Evolutionary conservation across 257 asterid genomes (phyloP), one percentile per base, ranked within the genome.

Genomic region (Salvia splendens): DNA sequence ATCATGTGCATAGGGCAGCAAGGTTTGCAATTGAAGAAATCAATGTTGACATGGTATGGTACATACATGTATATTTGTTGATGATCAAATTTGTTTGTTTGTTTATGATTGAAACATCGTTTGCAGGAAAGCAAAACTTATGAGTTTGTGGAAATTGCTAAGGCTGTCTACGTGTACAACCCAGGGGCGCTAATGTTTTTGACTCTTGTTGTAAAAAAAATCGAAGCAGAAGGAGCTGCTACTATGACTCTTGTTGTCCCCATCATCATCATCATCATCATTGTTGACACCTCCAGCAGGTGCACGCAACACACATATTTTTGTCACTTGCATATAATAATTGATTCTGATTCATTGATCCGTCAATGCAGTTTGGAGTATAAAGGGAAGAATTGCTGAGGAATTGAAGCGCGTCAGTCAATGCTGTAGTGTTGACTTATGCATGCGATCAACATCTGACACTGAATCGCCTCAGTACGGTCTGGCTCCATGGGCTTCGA

Each of bases 401-500:
- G 99, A 91, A 78, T 56, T 94, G 88, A 94, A 90, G 89, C 92
- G 95, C 59, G 2, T 1, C 30, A 24, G 96, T 96, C 10, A 97
- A 94, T 84, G 89, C 89, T 33, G 95, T 91, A 5, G 95, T 94
- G 66, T 45, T 94, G 84, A 88, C 99, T n/a, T 88, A 91, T 79
- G 99, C 99, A 72, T 94, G 96, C 78, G 99, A 91, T 79, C 97
- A 94, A 78, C 95, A 89, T 60, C 68, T 86, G 57, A 81, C 96
- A 5, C 83, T 94, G 45, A 87, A 83, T 84, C 97, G 97, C 71
- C 85, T 94, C 68, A 83, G 84, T 75, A 78, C 97, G 20, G 91
- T 86, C 85, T 94, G 99, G 99, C 95, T 94, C 77, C 82, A 78
- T 12, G 97, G 88, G 80, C 89, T 94, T 68, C 96, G 95, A 15